Evolutionary conservation across 192 early-diverging fungal genomes (phyloP), one percentile per base, ranked within the genome.

Genomic region (Entomortierella lignicola): DNA sequence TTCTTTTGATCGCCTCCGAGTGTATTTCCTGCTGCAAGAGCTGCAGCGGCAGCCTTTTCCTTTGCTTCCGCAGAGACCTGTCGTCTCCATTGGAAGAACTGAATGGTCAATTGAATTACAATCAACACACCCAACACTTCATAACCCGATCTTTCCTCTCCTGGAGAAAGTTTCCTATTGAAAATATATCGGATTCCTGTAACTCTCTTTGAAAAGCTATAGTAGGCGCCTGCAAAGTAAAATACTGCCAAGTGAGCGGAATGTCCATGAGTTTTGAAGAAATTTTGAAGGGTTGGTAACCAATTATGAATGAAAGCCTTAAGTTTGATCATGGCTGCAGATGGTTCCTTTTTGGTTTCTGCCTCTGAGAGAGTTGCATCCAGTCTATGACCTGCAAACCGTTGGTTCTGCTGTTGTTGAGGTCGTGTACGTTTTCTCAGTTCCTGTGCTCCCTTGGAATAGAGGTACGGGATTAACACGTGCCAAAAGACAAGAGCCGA

Each of bases 61-160:
- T 69, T 60, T 10, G 67, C 72, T 30, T 80, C 79, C 11, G 66
- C 71, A 20, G 61, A 48, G 17, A 73, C 15, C 52, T 53, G 59
- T 61, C 71, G 53, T 26, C 87, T 52, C 65, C 81, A 82, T 23
- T 89, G 60, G 23, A 63, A 84, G 7, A 81, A 67, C 64, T 92
- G 91, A 8, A 95, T 89, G 7, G 81, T 44, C 43, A 95, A 63
- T 72, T 95, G 93, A 27, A 94, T 67, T 2, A 88, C 77, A 57
- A 99, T 91, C 57, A 99, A 79, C 3, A 91, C 84, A 17, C 96
- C 95, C 47, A 99, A 81, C 2, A 96, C 77, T 80, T 97, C 95
- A 79, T 97, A 99, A 25, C 93, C 93, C 4, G 73, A 69, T 21
- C 82, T 83, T 50, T 92, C 85, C 74, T 98, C 94, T 23, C 90